These are phyloP conservation scores for Alternaria conjuncta DNA, from an alignment of 2,329 filamentous ascomycete genomes.

Conservation along the genomic window DNA sequence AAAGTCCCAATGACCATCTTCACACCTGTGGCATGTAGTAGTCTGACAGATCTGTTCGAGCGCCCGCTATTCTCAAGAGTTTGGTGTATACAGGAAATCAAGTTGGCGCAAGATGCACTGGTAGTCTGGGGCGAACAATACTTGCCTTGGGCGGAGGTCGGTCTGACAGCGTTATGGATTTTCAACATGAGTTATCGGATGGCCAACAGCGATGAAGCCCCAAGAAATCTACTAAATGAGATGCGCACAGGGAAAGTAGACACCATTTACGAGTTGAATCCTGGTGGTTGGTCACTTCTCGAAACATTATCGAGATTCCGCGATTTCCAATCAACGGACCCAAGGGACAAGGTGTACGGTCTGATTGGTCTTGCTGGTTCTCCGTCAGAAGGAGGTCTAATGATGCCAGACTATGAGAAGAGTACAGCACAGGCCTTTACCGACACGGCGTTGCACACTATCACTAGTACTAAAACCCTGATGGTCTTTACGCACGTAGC, in stretches of 20 bases:
- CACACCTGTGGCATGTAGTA: rapidly evolving
- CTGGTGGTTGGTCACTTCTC: neutral
- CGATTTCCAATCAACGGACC: conserved; percentile 2
- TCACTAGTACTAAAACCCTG: neutral
- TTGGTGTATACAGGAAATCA: neutral
- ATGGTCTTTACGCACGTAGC: rapidly evolving
- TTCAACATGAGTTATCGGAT: too few species aligned
- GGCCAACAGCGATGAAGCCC: too few species aligned
- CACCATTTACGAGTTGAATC: neutral
- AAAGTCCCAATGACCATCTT: neutral
- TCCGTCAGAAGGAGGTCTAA: rapidly evolving
- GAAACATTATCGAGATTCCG: neutral
- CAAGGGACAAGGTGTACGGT: conserved; percentile 13
- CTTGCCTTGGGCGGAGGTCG: neutral
- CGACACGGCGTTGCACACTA: neutral
- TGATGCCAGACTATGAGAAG: conserved; percentile 5
- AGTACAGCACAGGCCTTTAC: neutral
- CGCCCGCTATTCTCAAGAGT: neutral
- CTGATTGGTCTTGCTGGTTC: neutral
- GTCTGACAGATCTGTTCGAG: rapidly evolving
- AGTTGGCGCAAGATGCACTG: neutral
- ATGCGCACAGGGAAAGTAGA: rapidly evolving
- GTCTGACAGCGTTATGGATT: too few species aligned
- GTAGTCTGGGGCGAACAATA: neutral
- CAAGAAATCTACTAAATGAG: too few species aligned